These are phyloP conservation scores for Pulveroboletus sp. DNA, from an alignment of 768 basidiomycete genomes.

Conservation along the genomic window DNA sequence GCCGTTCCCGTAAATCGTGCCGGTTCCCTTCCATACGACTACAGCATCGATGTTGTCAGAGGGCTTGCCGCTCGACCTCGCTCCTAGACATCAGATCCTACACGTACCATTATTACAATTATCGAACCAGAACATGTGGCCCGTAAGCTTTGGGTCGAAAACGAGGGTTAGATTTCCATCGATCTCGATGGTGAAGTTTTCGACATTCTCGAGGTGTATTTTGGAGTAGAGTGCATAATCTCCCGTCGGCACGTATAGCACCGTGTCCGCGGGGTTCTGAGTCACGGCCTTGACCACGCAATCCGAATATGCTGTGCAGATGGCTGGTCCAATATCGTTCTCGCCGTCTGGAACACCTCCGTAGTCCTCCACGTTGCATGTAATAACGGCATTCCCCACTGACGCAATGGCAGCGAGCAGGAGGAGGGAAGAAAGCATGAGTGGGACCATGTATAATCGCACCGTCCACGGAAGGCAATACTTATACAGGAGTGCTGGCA, in stretches of 20 bases:
- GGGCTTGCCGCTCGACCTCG: background rate
- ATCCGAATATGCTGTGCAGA: slow-evolving; percentile 1
- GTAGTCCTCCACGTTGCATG: slow-evolving; percentile 7
- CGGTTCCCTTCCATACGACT: slow-evolving; percentile 5
- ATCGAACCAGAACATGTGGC: slow-evolving; percentile 5
- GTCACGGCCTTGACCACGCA: background rate
- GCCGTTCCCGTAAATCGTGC: slow-evolving; percentile 8
- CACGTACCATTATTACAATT: slow-evolving; percentile 2
- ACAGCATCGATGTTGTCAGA: background rate
- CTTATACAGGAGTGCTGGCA: background rate
- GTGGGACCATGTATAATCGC: background rate
- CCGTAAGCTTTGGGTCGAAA: background rate
- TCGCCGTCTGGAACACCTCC: slow-evolving; percentile 7
- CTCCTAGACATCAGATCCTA: background rate
- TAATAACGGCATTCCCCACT: background rate
- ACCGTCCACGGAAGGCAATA: background rate
- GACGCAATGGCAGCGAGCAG: background rate
- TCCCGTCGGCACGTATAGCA: slow-evolving; percentile 7
- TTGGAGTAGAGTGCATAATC: background rate
- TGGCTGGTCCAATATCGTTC: slow-evolving; percentile 5
- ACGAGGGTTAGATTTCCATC: slow-evolving; percentile 3
- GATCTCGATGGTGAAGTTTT: slow-evolving; percentile 1
- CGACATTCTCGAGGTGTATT: background rate
- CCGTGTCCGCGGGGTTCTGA: background rate
- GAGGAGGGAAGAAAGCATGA: background rate